Conservation (phyloP, 495 filamentous ascomycete species). For the Aspergillus sclerotiicarbonarius region DNA sequence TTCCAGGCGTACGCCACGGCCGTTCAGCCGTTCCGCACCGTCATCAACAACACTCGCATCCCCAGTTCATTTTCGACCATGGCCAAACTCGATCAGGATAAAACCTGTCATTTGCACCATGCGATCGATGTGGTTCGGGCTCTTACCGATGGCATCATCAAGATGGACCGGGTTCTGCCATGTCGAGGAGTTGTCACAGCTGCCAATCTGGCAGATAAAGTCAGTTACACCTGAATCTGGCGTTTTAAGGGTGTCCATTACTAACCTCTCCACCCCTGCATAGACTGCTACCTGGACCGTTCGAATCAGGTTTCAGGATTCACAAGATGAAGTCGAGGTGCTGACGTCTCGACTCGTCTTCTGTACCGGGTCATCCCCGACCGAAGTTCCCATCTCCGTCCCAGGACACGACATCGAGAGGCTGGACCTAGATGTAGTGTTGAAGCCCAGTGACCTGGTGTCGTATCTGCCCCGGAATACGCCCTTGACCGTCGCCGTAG, state of each 20-base stretch:
- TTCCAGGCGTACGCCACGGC: conserved; percentile 53
- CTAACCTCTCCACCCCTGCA: conserved; percentile 9
- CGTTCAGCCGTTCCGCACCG: conserved; percentile 46
- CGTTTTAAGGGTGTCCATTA: neutral
- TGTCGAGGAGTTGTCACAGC: conserved; percentile 42
- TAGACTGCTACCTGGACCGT: conserved; percentile 46
- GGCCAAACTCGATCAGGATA: conserved; percentile 51
- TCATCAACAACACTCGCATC: conserved; percentile 41
- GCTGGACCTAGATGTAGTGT: conserved; percentile 54
- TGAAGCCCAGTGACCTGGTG: conserved; percentile 53
- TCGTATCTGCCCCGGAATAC: conserved; percentile 34
- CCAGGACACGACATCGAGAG: conserved; percentile 26
- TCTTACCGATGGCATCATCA: conserved; percentile 48
- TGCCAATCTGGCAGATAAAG: conserved; percentile 34
- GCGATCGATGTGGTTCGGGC: conserved; percentile 53
- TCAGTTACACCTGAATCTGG: conserved; percentile 14
- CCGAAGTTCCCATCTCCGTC: conserved; percentile 39
- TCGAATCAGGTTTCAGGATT: conserved; percentile 30
- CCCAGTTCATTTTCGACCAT: conserved; percentile 54
- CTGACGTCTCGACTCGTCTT: conserved; percentile 48
- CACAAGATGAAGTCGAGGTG: conserved; percentile 32
- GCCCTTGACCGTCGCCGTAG: conserved; percentile 48
- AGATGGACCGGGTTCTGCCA: conserved; percentile 42
- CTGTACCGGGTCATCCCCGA: conserved; percentile 58
- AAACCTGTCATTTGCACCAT: conserved; percentile 52